Base-by-base conservation (phyloP, 768 basidiomycete genomes). In the Boletus insuetus region DNA sequence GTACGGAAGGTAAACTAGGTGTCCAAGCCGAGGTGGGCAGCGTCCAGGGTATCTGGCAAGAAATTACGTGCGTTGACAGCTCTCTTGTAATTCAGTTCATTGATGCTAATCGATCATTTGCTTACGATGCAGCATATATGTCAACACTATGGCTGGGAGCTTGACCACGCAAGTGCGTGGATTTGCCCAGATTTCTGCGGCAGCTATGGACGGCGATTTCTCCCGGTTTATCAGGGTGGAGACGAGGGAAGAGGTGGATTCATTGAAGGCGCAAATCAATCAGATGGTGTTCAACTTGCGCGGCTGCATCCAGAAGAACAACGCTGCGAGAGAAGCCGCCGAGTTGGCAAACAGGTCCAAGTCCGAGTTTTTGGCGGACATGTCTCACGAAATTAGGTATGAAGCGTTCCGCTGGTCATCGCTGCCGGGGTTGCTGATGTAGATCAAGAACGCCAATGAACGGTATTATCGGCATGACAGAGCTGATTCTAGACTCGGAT, bases 391-490 rank as follows among this genome's bases (percentile, higher is more conserved):
- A 76, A 96, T 95, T 67, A 78, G 94, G n/a, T n/a, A n/a, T n/a
- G n/a, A n/a, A n/a, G n/a, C 14, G 24, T 14, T 16, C 35, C 45
- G 12, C 2, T 44, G n/a, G 29, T 40, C 40, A 26, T 51, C 43
- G 34, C 5, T 55, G 54, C 45, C 54, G 31, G 46, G 29, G 26
- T 49, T 40, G 46, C 41, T 58, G 56, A 67, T 46, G 34, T 46
- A 47, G n/a, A 43, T 29, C n/a, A 66, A 94, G 96, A 69, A 98
- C 97, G 22, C 97, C 97, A 0, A 99, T 98, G 96, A 99, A 98
- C 68, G 96, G 97, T 67, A 99, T 99, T 71, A 98, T 99, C 62
- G 96, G 96, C n/a, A 94, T 98, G 94, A 99, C 96, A 24, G 94
- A 96, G 72, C 75, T 99, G 54, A 98, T 96, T 10, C 84, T 99